phyloP scores from a whole-genome alignment of 345 rosid species.

The Eucalyptus brandiana region DNA sequence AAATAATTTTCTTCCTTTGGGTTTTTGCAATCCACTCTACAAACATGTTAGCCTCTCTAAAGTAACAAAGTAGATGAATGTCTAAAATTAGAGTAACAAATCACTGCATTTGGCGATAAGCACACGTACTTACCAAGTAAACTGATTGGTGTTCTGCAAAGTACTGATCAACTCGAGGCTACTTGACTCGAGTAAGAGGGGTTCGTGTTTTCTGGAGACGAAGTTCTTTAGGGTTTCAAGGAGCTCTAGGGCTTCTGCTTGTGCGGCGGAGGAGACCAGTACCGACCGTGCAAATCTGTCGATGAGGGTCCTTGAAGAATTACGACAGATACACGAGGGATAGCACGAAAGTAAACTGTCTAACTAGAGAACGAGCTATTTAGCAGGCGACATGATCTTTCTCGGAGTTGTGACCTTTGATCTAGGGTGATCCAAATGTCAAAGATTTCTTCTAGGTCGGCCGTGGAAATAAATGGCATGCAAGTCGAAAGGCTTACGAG shows the following conservation, averaged over 20 bases:
- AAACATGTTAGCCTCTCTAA: background rate
- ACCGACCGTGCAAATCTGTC: background rate
- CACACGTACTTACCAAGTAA: background rate
- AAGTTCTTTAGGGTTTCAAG: background rate
- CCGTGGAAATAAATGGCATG: background rate
- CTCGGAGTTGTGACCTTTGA: background rate
- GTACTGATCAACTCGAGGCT: background rate
- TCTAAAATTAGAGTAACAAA: background rate
- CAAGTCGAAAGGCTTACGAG: background rate
- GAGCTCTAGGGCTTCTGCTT: background rate
- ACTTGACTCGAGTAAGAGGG: background rate
- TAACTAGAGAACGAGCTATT: background rate
- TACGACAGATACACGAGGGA: background rate
- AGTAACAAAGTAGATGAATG: background rate
- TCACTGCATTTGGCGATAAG: background rate
- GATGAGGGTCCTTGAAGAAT: background rate
- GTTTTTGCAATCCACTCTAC: background rate
- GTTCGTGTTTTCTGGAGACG: background rate
- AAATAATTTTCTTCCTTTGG: background rate
- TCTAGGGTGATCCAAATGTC: background rate
- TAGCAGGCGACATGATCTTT: background rate
- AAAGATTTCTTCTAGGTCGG: background rate
- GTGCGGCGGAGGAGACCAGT: background rate
- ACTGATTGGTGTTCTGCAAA: background rate
- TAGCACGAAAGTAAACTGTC: background rate